Base-by-base conservation (phyloP, 2,329 filamentous ascomycete genomes). In the Xylariaceae sp. region DNA sequence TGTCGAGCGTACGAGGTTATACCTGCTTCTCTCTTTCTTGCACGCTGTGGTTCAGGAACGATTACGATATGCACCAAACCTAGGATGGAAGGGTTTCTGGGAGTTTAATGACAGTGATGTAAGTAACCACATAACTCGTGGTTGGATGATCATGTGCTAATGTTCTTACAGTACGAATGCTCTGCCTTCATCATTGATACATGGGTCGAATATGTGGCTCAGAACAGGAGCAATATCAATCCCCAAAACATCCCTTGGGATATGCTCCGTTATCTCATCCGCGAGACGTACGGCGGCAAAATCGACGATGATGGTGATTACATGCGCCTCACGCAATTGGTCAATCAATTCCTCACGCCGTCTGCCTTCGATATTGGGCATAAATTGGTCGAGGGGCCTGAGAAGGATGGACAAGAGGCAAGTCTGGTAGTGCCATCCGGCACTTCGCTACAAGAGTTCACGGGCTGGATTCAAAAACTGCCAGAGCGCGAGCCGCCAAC, bases 41-140 rank as follows among this genome's bases (percentile, higher is more conserved):
- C 95, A 99, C 71, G 96, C 95, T 6, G 93, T 99, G 40, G 87
- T 97, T 10, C 95, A 99, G 74, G 95, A 99, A 74, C 84, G 96
- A 66, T 80, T 99, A 60, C 89, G 95, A 60, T 99, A 99, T 73
- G 93, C 93, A 20, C 96, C 95, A 0, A 93, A 84, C 54, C 80
- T 99, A 52, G 95, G 95, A 58, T 99, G 95, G 95, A 97, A 96
- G 79, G 91, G 92, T 51, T 96, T 97, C 82, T 99, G 96, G 95
- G 96, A 99, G 75, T 99, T 99, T 75, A 99, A 99, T 72, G 96
- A 99, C 75, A 96, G 93, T 66, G 95, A 99, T 76, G 91, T 96
- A 85, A 89, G 90, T 87, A 64, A 53, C 42, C 20, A n/a, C 47
- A 20, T 44, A 20, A 29, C 16, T 26, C 44, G 40, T 18, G 18